These are phyloP conservation scores for Xerocomellus intermedius DNA, from an alignment of 768 basidiomycete species.

Conservation along the genomic window DNA sequence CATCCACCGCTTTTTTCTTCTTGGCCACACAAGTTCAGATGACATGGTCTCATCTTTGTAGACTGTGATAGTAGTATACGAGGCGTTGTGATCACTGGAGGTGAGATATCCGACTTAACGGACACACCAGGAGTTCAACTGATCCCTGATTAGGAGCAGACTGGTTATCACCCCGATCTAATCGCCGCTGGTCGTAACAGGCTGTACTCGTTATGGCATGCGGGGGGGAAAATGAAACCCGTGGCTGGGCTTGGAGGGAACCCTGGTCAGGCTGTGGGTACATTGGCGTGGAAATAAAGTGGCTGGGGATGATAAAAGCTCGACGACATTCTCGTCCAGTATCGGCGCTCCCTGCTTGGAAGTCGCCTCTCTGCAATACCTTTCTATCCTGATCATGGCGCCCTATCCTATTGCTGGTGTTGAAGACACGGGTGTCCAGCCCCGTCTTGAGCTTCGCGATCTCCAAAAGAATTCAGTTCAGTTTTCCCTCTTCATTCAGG, in stretches of 20 bases:
- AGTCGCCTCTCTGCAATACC: background rate
- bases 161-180: background rate
- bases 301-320: slow-evolving; percentile 1
- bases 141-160: background rate
- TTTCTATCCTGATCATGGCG: slow-evolving; percentile 7
- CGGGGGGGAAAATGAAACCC: background rate
- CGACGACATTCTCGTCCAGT: background rate
- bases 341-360: background rate
- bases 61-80: too few species aligned
- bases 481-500: slow-evolving; percentile 21
- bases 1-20: too few species aligned
- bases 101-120: background rate
- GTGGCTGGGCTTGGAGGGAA: background rate
- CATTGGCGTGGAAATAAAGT: background rate
- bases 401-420: slow-evolving; percentile 10
- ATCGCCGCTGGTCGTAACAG: background rate
- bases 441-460: slow-evolving; percentile 17
- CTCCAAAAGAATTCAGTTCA: slow-evolving; percentile 10
- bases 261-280: background rate
- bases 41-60: too few species aligned
- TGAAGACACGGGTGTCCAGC: slow-evolving; percentile 1
- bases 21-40: too few species aligned
- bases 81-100: too few species aligned
- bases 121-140: background rate
- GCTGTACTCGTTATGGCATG: background rate